A percentile compares a stretch with the other conserved stretches of the same genome.
Evolutionary conservation across 768 basidiomycete genomes (phyloP).

Genomic region (Tulasnella calospora): DNA sequence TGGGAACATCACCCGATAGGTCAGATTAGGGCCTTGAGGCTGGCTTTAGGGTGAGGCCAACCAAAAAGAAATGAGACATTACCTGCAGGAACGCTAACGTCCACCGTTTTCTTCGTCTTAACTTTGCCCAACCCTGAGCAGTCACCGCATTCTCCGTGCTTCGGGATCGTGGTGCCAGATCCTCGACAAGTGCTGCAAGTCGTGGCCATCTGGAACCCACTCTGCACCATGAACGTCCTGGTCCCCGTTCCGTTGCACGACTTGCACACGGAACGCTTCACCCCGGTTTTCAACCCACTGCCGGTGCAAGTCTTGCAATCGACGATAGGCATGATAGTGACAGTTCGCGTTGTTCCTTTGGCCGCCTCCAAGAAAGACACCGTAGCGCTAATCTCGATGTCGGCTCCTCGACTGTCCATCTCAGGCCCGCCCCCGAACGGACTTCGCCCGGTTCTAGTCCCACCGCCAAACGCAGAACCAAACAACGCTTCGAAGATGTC

Average conservation of each 20-base stretch:
- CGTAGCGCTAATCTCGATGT: constrained; percentile 71
- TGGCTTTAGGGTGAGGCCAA: background rate
- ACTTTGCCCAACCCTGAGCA: constrained; percentile 89
- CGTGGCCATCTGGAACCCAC: constrained; percentile 94
- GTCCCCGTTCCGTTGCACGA: constrained; percentile 83
- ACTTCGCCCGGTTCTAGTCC: constrained; percentile 39
- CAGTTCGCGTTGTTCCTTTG: constrained; percentile 72
- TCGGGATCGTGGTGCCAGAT: constrained; percentile 72
- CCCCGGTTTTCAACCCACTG: constrained; percentile 78
- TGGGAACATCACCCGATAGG: background rate
- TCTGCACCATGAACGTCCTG: constrained; percentile 82
- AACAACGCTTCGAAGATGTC: constrained; percentile 88
- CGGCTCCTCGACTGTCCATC: constrained; percentile 53
- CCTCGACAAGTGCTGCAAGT: constrained; percentile 83
- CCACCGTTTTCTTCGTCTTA: constrained; percentile 66
- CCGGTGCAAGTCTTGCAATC: constrained; percentile 83
- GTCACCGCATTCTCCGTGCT: constrained; percentile 65
- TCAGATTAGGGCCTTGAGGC: background rate
- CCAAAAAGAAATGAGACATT: constrained; percentile 34
- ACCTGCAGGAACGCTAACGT: constrained; percentile 84
- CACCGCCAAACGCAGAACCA: constrained; percentile 56
- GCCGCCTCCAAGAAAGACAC: constrained; percentile 93
- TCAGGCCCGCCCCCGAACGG: constrained; percentile 39
- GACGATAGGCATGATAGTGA: constrained; percentile 74
- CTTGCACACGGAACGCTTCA: constrained; percentile 71